Base-by-base conservation (phyloP, 2,329 filamentous ascomycete species). In the Fusarium chuoi region DNA sequence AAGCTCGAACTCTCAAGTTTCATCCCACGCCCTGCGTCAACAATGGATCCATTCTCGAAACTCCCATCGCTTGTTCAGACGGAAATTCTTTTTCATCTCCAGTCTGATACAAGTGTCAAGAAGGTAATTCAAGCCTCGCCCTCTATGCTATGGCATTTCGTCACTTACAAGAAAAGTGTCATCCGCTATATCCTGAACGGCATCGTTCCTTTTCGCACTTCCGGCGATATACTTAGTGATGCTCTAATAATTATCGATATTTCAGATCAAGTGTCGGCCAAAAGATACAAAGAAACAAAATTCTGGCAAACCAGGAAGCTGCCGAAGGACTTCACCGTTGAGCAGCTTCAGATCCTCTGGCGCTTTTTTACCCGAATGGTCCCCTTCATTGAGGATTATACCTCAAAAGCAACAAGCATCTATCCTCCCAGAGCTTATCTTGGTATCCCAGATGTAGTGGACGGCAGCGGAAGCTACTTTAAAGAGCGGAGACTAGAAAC, bases 251-350 rank as follows among this genome's bases (percentile, higher is more conserved):
- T 58, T 13, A 14, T 45, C 24, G 8, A 36, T 3, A 28, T 57
- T 10, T 56, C 24, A 24, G 24, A 57, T 17, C 5, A 24, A 6
- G 15, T 15, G 7, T 6, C 5, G 12, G 26, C 30, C 24, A n/a
- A 10, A n/a, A 24, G 2, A 20, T 44, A 44, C 18, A 3, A 1
- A 10, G 20, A 28, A 1, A 28, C 7, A 2, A 1, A n/a, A 4
- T 4, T 9, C 2, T 48, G 24, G 42, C 5, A 4, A 13, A 18
- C 18, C 8, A 15, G 13, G 18, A 4, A 45, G 26, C 11, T n/a
- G 18, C 18, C 42, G 0, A 17, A 13, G 0, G 5, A 45, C 0
- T 26, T 45, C 7, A 45, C 42, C 24, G 11, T 6, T 3, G 18
- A 45, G 1, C 42, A 62, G 5, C 13, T 41, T 24, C 14, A 20